A percentile compares a stretch with the other conserved stretches of the same genome.
These are phyloP conservation scores for Fusarium illudens DNA, from an alignment of 2,329 filamentous ascomycete species.

Conservation along the genomic window DNA sequence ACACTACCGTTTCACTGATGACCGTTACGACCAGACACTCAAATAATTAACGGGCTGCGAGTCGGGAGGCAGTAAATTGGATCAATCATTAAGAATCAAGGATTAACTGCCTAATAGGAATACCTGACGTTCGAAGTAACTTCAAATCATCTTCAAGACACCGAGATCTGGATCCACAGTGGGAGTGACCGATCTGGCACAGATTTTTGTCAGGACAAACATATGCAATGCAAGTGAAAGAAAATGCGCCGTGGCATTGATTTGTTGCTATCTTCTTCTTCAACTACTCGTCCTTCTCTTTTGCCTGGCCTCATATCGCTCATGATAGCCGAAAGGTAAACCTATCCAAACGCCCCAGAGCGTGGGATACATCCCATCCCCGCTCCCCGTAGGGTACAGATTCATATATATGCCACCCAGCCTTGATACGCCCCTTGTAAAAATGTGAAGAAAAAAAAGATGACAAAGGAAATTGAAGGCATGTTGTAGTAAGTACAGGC, in stretches of 20 bases:
- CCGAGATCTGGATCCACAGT: not conserved
- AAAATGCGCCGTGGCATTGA: constrained; percentile 38
- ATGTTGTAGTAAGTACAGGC: constrained; percentile 43
- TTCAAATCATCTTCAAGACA: not conserved
- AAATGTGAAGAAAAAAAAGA: constrained; percentile 31
- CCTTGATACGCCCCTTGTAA: constrained; percentile 42
- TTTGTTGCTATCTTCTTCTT: constrained; percentile 35
- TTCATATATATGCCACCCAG: constrained; percentile 35
- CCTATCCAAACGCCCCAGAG: constrained; percentile 40
- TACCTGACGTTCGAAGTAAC: not conserved
- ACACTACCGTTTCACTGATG: not conserved
- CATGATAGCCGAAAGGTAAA: constrained; percentile 40
- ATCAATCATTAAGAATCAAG: not conserved
- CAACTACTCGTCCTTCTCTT: constrained; percentile 35
- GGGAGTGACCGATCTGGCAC: not conserved
- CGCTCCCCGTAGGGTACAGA: constrained; percentile 35
- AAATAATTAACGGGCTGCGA: not conserved
- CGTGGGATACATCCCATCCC: constrained; percentile 30
- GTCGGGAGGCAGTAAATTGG: not conserved
- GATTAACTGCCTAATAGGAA: no score
- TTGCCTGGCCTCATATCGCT: constrained; percentile 38
- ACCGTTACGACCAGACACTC: not conserved
- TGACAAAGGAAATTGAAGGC: constrained; percentile 36
- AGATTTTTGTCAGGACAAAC: not conserved
- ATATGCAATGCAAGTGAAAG: constrained; percentile 9